Evolutionary conservation across 306 rosid genomes (phyloP).

Genomic region (Clitoria ternatea): DNA sequence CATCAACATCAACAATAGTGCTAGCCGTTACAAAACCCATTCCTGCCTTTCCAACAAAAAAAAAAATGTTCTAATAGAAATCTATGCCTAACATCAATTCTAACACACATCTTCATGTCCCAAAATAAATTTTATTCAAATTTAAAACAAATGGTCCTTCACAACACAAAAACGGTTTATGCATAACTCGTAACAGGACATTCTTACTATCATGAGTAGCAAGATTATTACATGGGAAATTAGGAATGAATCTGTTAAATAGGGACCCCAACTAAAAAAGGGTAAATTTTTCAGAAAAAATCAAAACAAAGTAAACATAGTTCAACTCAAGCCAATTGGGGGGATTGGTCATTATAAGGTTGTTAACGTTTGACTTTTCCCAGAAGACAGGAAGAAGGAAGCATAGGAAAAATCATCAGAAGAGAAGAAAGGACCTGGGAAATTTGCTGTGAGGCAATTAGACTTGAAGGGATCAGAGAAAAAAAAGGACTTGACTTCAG

Average conservation of each 20-base stretch:
- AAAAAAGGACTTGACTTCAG: conserved; percentile 74
- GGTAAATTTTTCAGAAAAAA: not conserved
- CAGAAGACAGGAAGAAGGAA: not conserved
- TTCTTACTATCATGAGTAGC: not conserved
- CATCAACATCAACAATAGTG: too few relatives aligned
- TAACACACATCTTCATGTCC: too few relatives aligned
- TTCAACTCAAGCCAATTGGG: not conserved
- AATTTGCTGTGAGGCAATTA: conserved; percentile 44
- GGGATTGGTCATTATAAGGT: not conserved
- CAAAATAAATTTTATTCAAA: too few relatives aligned
- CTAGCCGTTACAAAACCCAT: too few relatives aligned
- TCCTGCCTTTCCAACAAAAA: too few relatives aligned
- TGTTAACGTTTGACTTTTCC: not conserved
- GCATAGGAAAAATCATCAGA: not conserved
- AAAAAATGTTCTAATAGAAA: too few relatives aligned
- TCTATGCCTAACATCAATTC: too few relatives aligned
- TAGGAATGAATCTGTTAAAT: too few relatives aligned
- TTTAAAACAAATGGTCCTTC: too few relatives aligned
- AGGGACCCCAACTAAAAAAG: not conserved
- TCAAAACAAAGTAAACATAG: not conserved
- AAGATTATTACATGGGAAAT: too few relatives aligned
- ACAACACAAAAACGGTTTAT: not conserved
- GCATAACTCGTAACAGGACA: not conserved
- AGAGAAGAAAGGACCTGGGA: conserved; percentile 50
- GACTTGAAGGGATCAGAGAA: conserved; percentile 63